These are phyloP conservation scores for Coniosporium uncinatum DNA, from an alignment of 2,329 filamentous ascomycete species.

Conservation along the genomic window DNA sequence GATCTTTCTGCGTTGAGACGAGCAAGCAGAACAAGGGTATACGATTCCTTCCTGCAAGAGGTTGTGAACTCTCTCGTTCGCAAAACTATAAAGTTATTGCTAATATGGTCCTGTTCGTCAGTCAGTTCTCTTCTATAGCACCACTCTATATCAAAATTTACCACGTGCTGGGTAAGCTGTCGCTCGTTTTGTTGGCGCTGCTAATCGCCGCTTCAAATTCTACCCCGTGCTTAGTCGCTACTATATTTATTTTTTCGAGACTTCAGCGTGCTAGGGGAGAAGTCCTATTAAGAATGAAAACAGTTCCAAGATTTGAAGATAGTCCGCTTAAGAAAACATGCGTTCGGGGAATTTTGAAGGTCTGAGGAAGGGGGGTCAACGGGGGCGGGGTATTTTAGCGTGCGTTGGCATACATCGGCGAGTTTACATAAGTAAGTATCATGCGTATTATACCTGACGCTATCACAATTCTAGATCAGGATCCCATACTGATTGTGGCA, in stretches of 20 bases:
- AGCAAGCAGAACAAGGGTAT: too few relatives aligned
- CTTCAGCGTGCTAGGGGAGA: slow-evolving; percentile 4
- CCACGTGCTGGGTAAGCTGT: slow-evolving; percentile 7
- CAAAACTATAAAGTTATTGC: slow-evolving; percentile 3
- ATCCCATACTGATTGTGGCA: too few relatives aligned
- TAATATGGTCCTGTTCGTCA: slow-evolving; percentile 7
- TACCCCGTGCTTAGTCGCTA: slow-evolving; percentile 7
- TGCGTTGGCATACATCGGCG: too few relatives aligned
- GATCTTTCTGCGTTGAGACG: too few relatives aligned
- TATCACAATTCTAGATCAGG: too few relatives aligned
- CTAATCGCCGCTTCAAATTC: slow-evolving; percentile 8
- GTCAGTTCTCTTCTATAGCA: slow-evolving; percentile 12
- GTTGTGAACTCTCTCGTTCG: slow-evolving; percentile 5
- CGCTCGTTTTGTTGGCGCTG: slow-evolving; percentile 8
- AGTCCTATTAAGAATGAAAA: slow-evolving; percentile 5
- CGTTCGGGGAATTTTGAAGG: slow-evolving; percentile 7
- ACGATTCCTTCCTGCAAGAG: too few relatives aligned
- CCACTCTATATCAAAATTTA: slow-evolving; percentile 9
- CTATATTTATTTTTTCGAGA: slow-evolving; percentile 3
- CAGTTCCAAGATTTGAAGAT: slow-evolving; percentile 4
- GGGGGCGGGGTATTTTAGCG: too few relatives aligned
- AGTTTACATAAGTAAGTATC: too few relatives aligned
- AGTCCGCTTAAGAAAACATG: slow-evolving; percentile 4
- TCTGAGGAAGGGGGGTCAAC: slow-evolving; percentile 1
- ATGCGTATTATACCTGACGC: too few relatives aligned